Evolutionary conservation across 2,329 filamentous ascomycete species (phyloP), one percentile per base, ranked within the genome.

Genomic region (Zopfia rhizophila): DNA sequence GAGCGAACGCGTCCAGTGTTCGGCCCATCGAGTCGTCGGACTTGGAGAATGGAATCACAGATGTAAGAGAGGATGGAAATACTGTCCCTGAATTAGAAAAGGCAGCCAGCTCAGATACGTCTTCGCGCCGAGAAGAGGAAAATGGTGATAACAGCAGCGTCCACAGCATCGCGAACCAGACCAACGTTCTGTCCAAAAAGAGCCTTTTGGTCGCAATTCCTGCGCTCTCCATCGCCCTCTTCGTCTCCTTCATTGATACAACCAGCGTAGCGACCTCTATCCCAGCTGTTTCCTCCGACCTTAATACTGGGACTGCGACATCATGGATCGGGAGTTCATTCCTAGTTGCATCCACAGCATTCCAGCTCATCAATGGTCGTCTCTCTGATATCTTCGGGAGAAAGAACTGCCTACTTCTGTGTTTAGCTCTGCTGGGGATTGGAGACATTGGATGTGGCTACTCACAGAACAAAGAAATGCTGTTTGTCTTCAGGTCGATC

Each of bases 281-380:
- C 5, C 45, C 53, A 14, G 41, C 50, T 13, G 52, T 58, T 21
- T 41, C 42, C 7, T 18, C 36, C 12, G 55, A 53, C 19, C 42
- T 58, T 2, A 24, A 53, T 11, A 47, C 50, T 11, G 47, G 49
- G 17, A 41, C 46, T 7, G 33, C 48, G 10, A 51, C 43, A 19
- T 40, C 52, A 12, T 58, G 53, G 55, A 54, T 58, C 17, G 57
- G 53, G 5, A 48, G 31, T 18, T 53, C 51, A 1, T 61, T 55
- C 13, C 37, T 56, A 4, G 46, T 58, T n/a, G 48, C 55, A 4
- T 52, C 45, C 8, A 58, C 57, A 4, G 44, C 81, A 27, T 87
- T 86, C 54, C 83, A 84, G 53, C 81, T 86, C 51, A 74, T 87
- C 1, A 86, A 86, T 60, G 84, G 84, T 11, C 75, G 82, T 7